Evolutionary conservation across 192 early-diverging fungal species (phyloP), one percentile per base, ranked within the genome.

Genomic region (Backusella tarrabulga): DNA sequence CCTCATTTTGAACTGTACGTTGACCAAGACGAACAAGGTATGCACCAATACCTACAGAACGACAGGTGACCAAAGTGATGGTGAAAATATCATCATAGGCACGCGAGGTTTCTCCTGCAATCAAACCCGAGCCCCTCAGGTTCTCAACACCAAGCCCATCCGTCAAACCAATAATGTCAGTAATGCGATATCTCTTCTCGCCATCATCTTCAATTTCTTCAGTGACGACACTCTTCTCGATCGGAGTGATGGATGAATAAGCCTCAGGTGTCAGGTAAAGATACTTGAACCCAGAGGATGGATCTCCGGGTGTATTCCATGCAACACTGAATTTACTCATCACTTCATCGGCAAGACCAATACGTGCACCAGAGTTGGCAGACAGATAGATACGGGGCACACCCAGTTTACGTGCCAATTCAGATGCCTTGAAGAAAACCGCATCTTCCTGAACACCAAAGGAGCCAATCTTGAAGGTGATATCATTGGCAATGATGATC

Each of bases 1-100:
- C 96, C 83, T 99, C 96, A 82, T 96, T 97, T 86, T 99, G 97
- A 67, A 99, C 90, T n/a, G 94, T 88, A 56, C 97, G 95, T 84
- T 99, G 97, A 44, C 97, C 97, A 77, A 99, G 91, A 78, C 97
- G 95, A 74, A 99, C 97, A 69, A 98, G 88, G 86, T 99, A 99
- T 26, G 97, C 97, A 74, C 97, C 97, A 77, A 99, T 99, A 87
- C 97, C 97, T 46, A 99, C 97, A 56, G 96, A 97, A 52, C 97
- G 92, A 83, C 97, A 98, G 0, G 97, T 98, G 29, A 99, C 97
- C 71, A 99, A 82, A 3, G 97, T 97, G 19, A 95, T 86, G 2
- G 98, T 99, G 80, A 99, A 99, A 79, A 98, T 98, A 73, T 99
- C 98, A 38, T 96, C 91, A 86, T 99, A 99, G 6, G 98, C 98